phyloP scores from a whole-genome alignment of 2,329 filamentous ascomycete genomes.

The Apiospora hydei region DNA sequence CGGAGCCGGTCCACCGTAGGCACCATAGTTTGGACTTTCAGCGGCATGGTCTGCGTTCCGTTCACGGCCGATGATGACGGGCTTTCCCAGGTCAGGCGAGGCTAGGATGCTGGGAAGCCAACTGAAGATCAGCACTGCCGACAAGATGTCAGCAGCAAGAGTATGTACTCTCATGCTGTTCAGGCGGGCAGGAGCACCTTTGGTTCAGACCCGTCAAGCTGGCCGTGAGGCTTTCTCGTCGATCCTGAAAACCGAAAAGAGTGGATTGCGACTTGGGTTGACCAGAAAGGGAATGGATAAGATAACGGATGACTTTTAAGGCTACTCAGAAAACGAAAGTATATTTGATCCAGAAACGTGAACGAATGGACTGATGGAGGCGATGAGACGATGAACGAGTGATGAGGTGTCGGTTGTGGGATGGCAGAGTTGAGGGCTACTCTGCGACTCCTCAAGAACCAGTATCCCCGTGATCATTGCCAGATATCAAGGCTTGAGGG shows the following conservation, averaged over 20 bases:
- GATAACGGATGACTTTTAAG: not conserved
- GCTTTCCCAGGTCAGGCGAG: constrained; percentile 22
- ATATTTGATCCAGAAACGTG: not conserved
- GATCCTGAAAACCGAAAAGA: not conserved
- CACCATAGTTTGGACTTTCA: constrained; percentile 20
- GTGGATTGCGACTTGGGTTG: not conserved
- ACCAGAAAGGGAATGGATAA: not conserved
- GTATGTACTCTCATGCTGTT: constrained; percentile 47
- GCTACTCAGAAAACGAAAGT: not conserved
- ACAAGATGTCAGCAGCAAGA: constrained; percentile 43
- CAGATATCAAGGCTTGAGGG: not conserved
- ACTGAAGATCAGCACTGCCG: constrained; percentile 41
- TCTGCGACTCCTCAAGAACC: not conserved
- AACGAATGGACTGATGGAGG: not conserved
- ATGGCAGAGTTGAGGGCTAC: not conserved
- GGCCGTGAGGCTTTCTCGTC: not conserved
- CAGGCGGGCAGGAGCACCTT: not conserved
- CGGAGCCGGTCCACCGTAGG: constrained; percentile 23
- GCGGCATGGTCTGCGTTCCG: not conserved
- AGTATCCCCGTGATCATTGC: not conserved
- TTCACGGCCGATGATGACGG: not conserved
- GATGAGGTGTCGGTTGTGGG: not conserved
- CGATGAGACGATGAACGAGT: not conserved
- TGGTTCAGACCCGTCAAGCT: not conserved
- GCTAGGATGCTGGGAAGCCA: constrained; percentile 33